Evolutionary conservation across 106 monocot species (phyloP).

Genomic region (Apostasia shenzhenica): DNA sequence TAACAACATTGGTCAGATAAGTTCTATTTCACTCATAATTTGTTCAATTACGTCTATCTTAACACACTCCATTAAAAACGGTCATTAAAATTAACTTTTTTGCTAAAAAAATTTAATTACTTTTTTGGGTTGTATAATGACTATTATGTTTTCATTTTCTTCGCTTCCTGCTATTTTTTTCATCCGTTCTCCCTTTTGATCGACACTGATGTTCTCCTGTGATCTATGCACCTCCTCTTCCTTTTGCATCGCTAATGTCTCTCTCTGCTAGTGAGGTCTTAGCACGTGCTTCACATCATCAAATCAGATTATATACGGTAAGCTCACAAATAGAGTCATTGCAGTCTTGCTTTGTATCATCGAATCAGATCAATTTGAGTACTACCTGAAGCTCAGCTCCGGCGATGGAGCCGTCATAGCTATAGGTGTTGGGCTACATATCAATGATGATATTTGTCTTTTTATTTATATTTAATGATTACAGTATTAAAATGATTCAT

Average conservation of each 20-base stretch:
- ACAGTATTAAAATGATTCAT: too few relatives aligned
- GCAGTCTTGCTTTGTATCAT: background rate
- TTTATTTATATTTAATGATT: too few relatives aligned
- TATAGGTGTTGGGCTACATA: background rate
- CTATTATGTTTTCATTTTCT: background rate
- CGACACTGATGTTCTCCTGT: background rate
- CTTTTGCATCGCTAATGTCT: background rate
- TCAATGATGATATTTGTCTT: too few relatives aligned
- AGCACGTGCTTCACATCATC: background rate
- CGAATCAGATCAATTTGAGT: conserved; percentile 6
- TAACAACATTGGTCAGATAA: too few relatives aligned
- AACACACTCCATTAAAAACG: too few relatives aligned
- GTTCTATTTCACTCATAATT: too few relatives aligned
- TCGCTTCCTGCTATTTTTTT: conserved; percentile 18
- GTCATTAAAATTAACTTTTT: too few relatives aligned
- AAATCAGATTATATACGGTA: too few relatives aligned
- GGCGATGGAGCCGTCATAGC: conserved; percentile 40
- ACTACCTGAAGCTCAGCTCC: conserved; percentile 38
- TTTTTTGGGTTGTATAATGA: too few relatives aligned
- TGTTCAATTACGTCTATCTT: too few relatives aligned
- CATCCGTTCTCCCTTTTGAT: conserved; percentile 10
- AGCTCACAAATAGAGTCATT: too few relatives aligned
- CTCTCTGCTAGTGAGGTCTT: background rate
- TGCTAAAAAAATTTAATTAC: too few relatives aligned
- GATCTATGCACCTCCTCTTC: background rate